Conservation (phyloP, 1,284 basidiomycete genomes). For the Agaricales sp. region DNA sequence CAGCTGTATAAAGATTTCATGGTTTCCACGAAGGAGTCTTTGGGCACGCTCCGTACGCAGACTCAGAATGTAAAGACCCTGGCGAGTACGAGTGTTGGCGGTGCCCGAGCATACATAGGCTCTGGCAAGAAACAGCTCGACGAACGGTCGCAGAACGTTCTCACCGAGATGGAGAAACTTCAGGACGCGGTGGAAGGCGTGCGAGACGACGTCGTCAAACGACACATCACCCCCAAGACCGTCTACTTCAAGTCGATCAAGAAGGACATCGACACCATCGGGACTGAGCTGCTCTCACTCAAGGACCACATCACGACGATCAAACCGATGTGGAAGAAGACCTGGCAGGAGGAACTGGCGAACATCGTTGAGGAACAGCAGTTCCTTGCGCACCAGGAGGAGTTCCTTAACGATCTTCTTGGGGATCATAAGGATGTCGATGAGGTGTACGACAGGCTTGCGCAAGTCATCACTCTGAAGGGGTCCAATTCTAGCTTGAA, state of each 20-base stretch:
- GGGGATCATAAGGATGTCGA: constrained; percentile 86
- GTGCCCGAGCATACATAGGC: constrained; percentile 83
- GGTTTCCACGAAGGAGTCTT: constrained; percentile 79
- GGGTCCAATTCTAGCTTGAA: constrained; percentile 30
- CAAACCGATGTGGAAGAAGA: constrained; percentile 97
- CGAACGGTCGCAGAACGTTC: constrained; percentile 75
- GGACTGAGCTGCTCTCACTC: constrained; percentile 67
- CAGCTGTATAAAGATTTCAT: constrained; percentile 94
- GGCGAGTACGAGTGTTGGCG: constrained; percentile 75
- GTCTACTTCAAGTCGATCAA: constrained; percentile 64
- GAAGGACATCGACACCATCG: constrained; percentile 65
- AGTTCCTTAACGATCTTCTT: constrained; percentile 79
- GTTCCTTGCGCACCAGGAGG: constrained; percentile 86
- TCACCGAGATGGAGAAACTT: constrained; percentile 90
- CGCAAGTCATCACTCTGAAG: constrained; percentile 78
- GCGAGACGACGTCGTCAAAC: constrained; percentile 86
- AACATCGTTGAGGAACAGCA: constrained; percentile 98
- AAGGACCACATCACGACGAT: constrained; percentile 82
- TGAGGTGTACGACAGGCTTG: constrained; percentile 80
- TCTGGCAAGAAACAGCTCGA: constrained; percentile 90
- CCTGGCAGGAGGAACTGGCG: constrained; percentile 94
- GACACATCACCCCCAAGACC: constrained; percentile 79
- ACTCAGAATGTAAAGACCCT: constrained; percentile 82
- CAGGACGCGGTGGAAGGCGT: constrained; percentile 89
- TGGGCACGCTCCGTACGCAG: constrained; percentile 71